Percentiles rank a stretch among this genome's conserved stretches.
phyloP scores from a whole-genome alignment of 2,329 filamentous ascomycete species.

The Fonsecaea erecta region DNA sequence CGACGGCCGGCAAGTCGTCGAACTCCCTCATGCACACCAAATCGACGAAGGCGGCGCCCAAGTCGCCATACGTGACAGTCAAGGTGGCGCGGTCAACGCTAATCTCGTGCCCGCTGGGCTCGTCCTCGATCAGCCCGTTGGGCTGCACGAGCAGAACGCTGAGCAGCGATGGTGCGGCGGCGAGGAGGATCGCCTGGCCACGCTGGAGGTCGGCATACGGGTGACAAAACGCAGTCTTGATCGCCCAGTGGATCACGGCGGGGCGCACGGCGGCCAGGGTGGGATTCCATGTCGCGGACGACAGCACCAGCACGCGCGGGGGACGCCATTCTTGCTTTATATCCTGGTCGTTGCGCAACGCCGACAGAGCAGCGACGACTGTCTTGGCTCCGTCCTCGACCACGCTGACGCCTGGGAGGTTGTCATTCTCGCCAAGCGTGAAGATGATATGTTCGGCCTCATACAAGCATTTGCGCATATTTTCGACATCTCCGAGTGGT shows the following conservation, averaged over 20 bases:
- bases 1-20: conserved; percentile 6
- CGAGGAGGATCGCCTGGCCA: neutral
- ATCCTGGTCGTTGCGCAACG: neutral
- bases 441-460: conserved; percentile 17
- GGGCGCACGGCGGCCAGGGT: conserved; percentile 12
- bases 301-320: conserved; percentile 17
- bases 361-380: conserved; percentile 11
- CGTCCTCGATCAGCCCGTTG: conserved; percentile 9
- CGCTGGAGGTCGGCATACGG: conserved; percentile 18
- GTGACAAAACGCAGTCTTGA: conserved; percentile 20
- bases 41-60: conserved; percentile 19
- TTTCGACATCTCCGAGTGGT: conserved; percentile 3
- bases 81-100: conserved; percentile 4
- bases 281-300: conserved; percentile 19
- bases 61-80: conserved; percentile 8
- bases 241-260: conserved; percentile 18
- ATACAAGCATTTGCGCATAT: conserved; percentile 16
- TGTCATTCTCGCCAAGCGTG: conserved; percentile 20
- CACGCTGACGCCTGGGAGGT: conserved; percentile 5
- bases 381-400: conserved; percentile 15
- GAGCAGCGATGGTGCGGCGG: neutral
- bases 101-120: conserved; percentile 15
- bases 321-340: neutral
- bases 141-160: conserved; percentile 17
- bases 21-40: neutral